Base-by-base conservation (phyloP, 108 stramenopile genomes). In the Aurantiochytrium sp. region DNA sequence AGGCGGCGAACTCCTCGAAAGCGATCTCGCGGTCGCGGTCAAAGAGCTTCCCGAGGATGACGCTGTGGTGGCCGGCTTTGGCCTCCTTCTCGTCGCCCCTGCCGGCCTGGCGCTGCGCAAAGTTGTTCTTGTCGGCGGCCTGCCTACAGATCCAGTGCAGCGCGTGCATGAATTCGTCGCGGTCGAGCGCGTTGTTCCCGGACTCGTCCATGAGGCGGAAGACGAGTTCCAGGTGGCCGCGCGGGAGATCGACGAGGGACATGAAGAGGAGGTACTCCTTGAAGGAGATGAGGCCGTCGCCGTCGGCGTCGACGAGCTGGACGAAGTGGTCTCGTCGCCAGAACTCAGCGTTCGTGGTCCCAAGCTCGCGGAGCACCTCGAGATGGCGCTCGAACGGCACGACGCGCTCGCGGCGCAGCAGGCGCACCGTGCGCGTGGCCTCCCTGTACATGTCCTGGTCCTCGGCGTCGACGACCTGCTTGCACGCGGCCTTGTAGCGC, bases 141-240 rank as follows among this genome's bases (percentile, higher is more conserved):
- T 48, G 39, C 12, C 45, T 12, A 12, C 42, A 48, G 73, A 81
- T 48, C 73, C 73, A 81, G 24, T 48, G 39, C 45, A 81, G 15
- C 17, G 73, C 73, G 19, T 48, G 45, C n/a, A 48, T 6, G 73
- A 81, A 81, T 81, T 81, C 73, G 42, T 39, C 19, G 0, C 24
- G 12, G 45, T 81, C 73, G n/a, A 81, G 45, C 42, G 12, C 24
- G 1, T 24, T 24, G 39, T 81, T 48, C 0, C 30, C 24, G 19
- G 42, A 41, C 39, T 48, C 24, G 73, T 81, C 73, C 39, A 81
- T 81, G 73, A 81, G 73, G 30, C 73, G 73, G 30, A 81, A 81
- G 8, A 81, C 39, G 45, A 81, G 73, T 1, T 81, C 10, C 12
- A 81, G 45, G 24, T 81, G 73, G 6, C 45, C 73, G 50, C 73